Base-by-base conservation (phyloP, 192 early-diverging fungal species). In the Pilobolus umbonatus region DNA sequence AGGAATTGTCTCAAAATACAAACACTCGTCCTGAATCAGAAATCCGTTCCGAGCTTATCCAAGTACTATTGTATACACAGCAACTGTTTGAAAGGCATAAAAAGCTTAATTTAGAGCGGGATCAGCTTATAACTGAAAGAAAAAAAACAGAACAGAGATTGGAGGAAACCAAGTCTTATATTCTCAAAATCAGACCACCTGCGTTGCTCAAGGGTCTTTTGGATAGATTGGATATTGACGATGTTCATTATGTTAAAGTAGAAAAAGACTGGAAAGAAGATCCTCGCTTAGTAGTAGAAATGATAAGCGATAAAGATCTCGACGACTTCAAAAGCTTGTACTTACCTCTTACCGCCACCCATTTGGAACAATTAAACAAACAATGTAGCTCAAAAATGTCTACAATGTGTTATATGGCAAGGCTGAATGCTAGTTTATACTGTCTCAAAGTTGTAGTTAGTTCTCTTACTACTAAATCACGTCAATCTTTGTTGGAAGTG, bases 131-230 rank as follows among this genome's bases (percentile, higher is more conserved):
- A 29, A 72, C 67, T 1, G 75, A 80, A 44, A 64, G 75, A 14
- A 55, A 68, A 17, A 28, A 24, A 8, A 60, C 63, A n/a, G 28
- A 68, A 2, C 28, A 45, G 3, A 62, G 73, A 5, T 55, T 80
- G 10, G 64, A 77, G 17, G 60, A 55, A 3, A 71, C 74, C 22
- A 52, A 72, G 7, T 48, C 64, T 2, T 31, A 71, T 21, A 62
- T 80, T 51, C 61, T 62, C 40, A 64, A 75, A 40, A 67, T 77
- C 17, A 63, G 78, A 5, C 78, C 78, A 3, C 72, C 71, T 21
- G 61, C 73, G 21, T 38, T 80, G 32, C 42, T 80, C 8, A 49
- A 71, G 30, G 78, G 78, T 7, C 42, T 80, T 17, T 47, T 80
- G 35, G 73, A 72, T 21, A 34, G 70, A 31, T 35, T 72, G 0